Conservation (phyloP, 164 flowering plant species). For the Nymphaea colorata region DNA sequence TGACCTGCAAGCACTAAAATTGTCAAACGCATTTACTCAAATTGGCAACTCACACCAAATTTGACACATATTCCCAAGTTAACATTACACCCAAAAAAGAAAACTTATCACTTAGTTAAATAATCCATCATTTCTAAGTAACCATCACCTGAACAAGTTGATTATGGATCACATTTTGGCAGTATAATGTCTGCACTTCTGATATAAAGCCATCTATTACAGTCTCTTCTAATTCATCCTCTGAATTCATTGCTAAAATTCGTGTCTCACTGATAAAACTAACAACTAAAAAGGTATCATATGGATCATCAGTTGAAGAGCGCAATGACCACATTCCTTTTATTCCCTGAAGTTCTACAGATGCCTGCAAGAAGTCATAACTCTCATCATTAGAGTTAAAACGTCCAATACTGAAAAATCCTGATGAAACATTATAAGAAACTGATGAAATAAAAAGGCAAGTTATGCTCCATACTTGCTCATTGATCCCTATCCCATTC, state of each 20-base stretch:
- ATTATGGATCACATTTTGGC: conserved; percentile 80
- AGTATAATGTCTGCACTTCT: conserved; percentile 78
- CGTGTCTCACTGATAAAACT: conserved; percentile 95
- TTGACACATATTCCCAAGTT: too few relatives aligned
- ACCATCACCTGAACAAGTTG: conserved; percentile 79
- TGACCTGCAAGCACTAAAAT: conserved; percentile 39
- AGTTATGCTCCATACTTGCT: conserved; percentile 45
- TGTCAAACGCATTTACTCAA: not conserved
- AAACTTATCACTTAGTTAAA: too few relatives aligned
- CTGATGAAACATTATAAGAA: not conserved
- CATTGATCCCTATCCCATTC: conserved; percentile 98
- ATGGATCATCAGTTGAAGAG: conserved; percentile 80
- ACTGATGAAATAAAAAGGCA: not conserved
- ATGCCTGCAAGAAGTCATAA: conserved; percentile 42
- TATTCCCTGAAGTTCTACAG: conserved; percentile 97
- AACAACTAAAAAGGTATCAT: conserved; percentile 91
- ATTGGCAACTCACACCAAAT: not conserved
- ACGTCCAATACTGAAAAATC: not conserved
- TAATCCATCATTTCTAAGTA: not conserved
- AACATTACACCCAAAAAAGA: too few relatives aligned
- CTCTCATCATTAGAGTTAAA: too few relatives aligned
- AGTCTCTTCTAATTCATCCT: conserved; percentile 94
- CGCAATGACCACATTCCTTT: conserved; percentile 99
- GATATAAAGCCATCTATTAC: conserved; percentile 94
- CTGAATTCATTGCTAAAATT: conserved; percentile 83